A percentile compares a stretch with the other conserved stretches of the same genome.
These are phyloP conservation scores for Cladophialophora psammophila DNA, from an alignment of 2,329 filamentous ascomycete genomes.

Conservation along the genomic window DNA sequence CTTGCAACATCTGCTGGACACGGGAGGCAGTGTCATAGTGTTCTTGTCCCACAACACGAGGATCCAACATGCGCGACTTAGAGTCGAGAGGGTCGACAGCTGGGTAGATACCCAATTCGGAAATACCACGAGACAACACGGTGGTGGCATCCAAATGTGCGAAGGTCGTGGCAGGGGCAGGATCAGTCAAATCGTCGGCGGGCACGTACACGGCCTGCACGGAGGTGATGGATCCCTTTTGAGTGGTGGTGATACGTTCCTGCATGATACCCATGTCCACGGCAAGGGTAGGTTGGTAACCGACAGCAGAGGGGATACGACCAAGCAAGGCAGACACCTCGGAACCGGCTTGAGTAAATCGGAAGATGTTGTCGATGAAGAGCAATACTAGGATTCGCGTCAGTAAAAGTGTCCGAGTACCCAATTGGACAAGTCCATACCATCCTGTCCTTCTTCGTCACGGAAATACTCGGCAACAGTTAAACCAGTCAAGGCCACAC, in stretches of 20 bases:
- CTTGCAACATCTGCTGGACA: conserved; percentile 99
- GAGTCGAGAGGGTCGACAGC: conserved; percentile 99
- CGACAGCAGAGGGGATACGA: conserved; percentile 99
- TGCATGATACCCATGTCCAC: conserved; percentile 99
- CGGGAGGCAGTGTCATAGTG: conserved; percentile 95
- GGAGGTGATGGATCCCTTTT: conserved; percentile 99
- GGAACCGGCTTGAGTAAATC: conserved; percentile 99
- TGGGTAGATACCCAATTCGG: conserved; percentile 99
- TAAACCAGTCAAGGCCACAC: conserved; percentile 86
- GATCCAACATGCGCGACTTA: conserved; percentile 99
- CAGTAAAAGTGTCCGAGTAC: not conserved
- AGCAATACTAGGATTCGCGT: conserved; percentile 73
- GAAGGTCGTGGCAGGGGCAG: conserved; percentile 98
- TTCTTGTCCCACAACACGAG: conserved; percentile 96
- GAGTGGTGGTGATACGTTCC: conserved; percentile 99
- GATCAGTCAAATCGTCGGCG: conserved; percentile 99
- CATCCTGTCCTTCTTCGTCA: conserved; percentile 84
- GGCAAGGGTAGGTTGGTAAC: conserved; percentile 98
- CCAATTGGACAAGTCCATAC: conserved; percentile 54
- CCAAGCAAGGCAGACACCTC: conserved; percentile 99
- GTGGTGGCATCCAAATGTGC: conserved; percentile 99
- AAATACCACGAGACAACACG: conserved; percentile 99
- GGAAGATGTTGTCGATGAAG: conserved; percentile 99
- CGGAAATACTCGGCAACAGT: conserved; percentile 86
- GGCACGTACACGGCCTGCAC: conserved; percentile 99